These are phyloP conservation scores for Microcyclospora tardicrescens DNA, from an alignment of 2,329 filamentous ascomycete genomes.

Conservation along the genomic window DNA sequence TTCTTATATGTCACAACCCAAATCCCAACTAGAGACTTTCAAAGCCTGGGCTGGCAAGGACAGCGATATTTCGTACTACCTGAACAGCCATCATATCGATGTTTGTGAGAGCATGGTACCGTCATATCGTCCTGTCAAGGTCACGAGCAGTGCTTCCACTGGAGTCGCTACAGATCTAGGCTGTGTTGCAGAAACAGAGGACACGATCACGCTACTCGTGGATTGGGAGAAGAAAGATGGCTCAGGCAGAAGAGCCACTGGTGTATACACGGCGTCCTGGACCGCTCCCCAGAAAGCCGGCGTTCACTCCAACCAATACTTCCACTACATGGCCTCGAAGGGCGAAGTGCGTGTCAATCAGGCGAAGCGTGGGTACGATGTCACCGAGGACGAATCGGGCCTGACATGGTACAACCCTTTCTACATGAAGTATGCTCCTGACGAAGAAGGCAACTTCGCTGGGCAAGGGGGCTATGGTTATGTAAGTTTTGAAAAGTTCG, in stretches of 20 bases:
- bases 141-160: constrained; percentile 63
- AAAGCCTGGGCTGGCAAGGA: constrained; percentile 87
- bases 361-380: constrained; percentile 86
- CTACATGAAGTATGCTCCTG: constrained; percentile 60
- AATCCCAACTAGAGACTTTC: constrained; percentile 86
- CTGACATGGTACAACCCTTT: constrained; percentile 70
- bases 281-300: constrained; percentile 84
- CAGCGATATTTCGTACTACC: constrained; percentile 89
- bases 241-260: constrained; percentile 60
- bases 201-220: constrained; percentile 82
- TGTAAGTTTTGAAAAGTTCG: constrained; percentile 89
- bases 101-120: constrained; percentile 86
- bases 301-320: constrained; percentile 95
- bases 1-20: constrained; percentile 89
- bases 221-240: constrained; percentile 70
- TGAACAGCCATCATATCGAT: constrained; percentile 91
- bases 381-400: constrained; percentile 64
- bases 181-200: constrained; percentile 70
- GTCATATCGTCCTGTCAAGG: constrained; percentile 64
- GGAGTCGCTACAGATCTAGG: constrained; percentile 69
- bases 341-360: constrained; percentile 87
- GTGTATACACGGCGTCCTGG: constrained; percentile 89
- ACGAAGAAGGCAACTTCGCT: constrained; percentile 88
- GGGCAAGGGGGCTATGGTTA: constrained; percentile 90
- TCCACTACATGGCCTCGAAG: constrained; percentile 77